Evolutionary conservation across 1,139 yeast genomes (phyloP).

Genomic region (Blastobotrys apis): DNA sequence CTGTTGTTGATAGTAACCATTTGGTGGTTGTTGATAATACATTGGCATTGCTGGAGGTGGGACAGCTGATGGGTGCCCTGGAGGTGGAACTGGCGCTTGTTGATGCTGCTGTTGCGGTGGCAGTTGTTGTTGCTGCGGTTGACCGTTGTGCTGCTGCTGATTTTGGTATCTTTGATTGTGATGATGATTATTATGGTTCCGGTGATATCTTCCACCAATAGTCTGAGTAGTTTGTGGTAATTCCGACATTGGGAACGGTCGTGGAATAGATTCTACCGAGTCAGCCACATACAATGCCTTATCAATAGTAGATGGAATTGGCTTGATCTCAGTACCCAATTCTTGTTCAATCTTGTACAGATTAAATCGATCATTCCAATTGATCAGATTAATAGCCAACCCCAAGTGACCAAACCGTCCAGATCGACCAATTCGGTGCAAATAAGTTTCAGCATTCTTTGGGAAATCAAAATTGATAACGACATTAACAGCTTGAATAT

Average conservation of each 20-base stretch:
- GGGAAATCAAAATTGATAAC: slow-evolving; percentile 98
- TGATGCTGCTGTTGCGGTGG: slow-evolving; percentile 15
- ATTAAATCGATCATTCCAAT: slow-evolving; percentile 94
- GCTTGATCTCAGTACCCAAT: slow-evolving; percentile 94
- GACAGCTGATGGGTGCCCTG: slow-evolving; percentile 17
- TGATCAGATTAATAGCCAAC: slow-evolving; percentile 91
- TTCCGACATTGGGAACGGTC: slow-evolving; percentile 76
- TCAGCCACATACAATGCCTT: slow-evolving; percentile 85
- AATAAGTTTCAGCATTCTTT: slow-evolving; percentile 92
- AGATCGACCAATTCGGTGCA: slow-evolving; percentile 98
- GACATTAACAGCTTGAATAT: slow-evolving; percentile 97
- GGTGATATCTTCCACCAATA: slow-evolving; percentile 24
- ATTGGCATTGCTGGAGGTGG: slow-evolving; percentile 13
- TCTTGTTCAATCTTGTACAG: slow-evolving; percentile 95
- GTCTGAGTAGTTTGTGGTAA: slow-evolving; percentile 43
- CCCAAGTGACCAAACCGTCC: slow-evolving; percentile 99
- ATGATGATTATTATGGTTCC: slow-evolving; percentile 22
- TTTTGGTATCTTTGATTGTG: slow-evolving; percentile 22
- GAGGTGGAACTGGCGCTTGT: slow-evolving; percentile 18
- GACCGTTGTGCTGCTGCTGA: slow-evolving; percentile 24
- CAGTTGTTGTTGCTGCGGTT: slow-evolving; percentile 22
- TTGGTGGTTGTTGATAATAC: slow-evolving; percentile 10
- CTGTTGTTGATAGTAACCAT: slow-evolving; percentile 8
- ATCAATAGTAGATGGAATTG: slow-evolving; percentile 90
- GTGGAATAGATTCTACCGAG: slow-evolving; percentile 70